Percentiles rank a stretch among this genome's conserved stretches.
Evolutionary conservation across 768 basidiomycete genomes (phyloP).

Genomic region (Rhodosporidiobolus sp.): DNA sequence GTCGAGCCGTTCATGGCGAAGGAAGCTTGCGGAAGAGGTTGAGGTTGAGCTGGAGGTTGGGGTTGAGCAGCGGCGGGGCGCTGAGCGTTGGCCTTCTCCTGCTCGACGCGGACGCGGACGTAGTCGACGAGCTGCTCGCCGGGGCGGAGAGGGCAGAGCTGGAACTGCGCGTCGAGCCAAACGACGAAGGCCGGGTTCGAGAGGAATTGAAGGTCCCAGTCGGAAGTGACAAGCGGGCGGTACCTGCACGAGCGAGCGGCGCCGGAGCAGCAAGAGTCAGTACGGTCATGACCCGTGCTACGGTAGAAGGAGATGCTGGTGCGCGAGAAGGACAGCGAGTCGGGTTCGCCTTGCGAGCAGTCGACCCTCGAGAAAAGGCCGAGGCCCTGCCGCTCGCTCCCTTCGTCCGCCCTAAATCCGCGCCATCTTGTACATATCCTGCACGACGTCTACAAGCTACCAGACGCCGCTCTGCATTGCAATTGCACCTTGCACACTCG

Average conservation of each 20-base stretch:
- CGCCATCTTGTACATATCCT: too few species aligned
- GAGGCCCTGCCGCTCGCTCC: too few species aligned
- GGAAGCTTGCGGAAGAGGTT: not conserved
- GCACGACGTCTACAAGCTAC: too few species aligned
- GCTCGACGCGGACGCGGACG: slow-evolving; percentile 6
- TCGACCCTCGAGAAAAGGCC: not conserved
- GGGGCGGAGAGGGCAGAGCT: not conserved
- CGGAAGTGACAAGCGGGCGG: not conserved
- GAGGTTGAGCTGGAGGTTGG: not conserved
- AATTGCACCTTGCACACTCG: too few species aligned
- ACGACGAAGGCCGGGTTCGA: not conserved
- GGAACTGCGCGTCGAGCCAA: slow-evolving; percentile 9
- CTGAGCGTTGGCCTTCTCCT: not conserved
- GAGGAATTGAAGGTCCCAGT: slow-evolving; percentile 17
- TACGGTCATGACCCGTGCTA: not conserved
- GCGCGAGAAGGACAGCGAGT: not conserved
- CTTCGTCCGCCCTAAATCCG: too few species aligned
- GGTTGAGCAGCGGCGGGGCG: not conserved
- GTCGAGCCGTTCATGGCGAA: not conserved
- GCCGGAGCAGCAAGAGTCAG: not conserved
- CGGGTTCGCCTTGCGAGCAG: too few species aligned
- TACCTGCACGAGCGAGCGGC: not conserved
- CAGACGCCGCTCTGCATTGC: too few species aligned
- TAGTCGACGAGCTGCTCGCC: slow-evolving; percentile 19
- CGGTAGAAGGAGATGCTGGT: not conserved